Percentiles rank a stretch among this genome's conserved stretches.
Evolutionary conservation across 2,329 filamentous ascomycete genomes (phyloP).

Genomic region (Leptographium lundbergii): DNA sequence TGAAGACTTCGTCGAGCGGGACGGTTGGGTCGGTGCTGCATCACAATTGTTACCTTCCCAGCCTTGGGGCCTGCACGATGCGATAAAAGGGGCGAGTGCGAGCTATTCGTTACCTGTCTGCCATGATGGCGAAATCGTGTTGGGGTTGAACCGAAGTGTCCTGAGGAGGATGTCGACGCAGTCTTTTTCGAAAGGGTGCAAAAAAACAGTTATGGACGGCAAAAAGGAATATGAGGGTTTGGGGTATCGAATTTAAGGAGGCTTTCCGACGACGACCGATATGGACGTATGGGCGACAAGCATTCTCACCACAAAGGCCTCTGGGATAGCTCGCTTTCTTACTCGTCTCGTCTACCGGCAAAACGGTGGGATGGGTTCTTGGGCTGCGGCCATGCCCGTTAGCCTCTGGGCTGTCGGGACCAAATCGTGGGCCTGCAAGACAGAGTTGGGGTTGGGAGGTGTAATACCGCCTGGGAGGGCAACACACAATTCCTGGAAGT

Average conservation of each 20-base stretch:
- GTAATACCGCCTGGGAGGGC: conserved; percentile 4
- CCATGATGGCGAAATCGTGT: conserved; percentile 2
- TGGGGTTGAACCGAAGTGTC: background rate
- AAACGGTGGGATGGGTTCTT: conserved; percentile 6
- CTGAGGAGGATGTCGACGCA: background rate
- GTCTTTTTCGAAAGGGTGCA: background rate
- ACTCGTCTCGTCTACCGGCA: background rate
- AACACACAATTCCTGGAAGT: conserved; percentile 16
- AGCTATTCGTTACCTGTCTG: conserved; percentile 3
- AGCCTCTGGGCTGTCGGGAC: conserved; percentile 7
- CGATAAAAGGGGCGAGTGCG: background rate
- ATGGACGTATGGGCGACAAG: conserved; percentile 7
- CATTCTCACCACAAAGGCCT: conserved; percentile 2
- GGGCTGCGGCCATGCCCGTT: conserved; percentile 6
- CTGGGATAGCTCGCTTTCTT: background rate
- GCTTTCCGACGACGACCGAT: conserved; percentile 5
- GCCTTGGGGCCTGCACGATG: background rate
- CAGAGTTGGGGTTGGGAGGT: conserved; percentile 4
- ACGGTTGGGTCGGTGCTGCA: conserved; percentile 33
- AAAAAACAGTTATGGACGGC: background rate
- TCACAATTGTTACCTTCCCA: conserved; percentile 8
- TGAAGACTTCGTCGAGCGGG: conserved; percentile 43
- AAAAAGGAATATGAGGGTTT: background rate
- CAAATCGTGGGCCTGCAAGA: conserved; percentile 1
- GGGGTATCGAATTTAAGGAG: conserved; percentile 6